phyloP scores from a whole-genome alignment of 2,329 filamentous ascomycete species.

The Penicillium concentricum region DNA sequence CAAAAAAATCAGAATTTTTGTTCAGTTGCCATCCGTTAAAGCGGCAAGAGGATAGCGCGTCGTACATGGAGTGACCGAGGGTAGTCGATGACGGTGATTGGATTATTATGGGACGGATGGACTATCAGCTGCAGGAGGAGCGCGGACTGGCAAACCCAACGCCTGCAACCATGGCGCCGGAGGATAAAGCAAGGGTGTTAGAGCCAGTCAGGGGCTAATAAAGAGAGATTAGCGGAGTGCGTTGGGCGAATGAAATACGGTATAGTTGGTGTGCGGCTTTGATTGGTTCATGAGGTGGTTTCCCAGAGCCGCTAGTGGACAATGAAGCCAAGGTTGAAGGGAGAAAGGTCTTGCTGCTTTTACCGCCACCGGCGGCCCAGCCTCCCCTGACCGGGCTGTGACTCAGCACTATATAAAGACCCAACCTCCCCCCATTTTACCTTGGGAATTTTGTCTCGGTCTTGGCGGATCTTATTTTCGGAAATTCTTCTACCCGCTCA shows the following conservation, averaged over 20 bases:
- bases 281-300: constrained; percentile 6
- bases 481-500: constrained; percentile 33
- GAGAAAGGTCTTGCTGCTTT: constrained; percentile 36
- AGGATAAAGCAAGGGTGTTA: constrained; percentile 29
- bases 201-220: constrained; percentile 16
- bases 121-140: constrained; percentile 31
- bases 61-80: constrained; percentile 29
- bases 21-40: constrained; percentile 36
- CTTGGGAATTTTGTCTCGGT: constrained; percentile 37
- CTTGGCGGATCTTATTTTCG: constrained; percentile 36
- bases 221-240: background rate
- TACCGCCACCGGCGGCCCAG: constrained; percentile 37
- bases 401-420: constrained; percentile 43
- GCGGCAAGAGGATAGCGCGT: constrained; percentile 34
- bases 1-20: constrained; percentile 31
- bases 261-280: background rate
- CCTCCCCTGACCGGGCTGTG: constrained; percentile 38
- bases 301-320: constrained; percentile 25
- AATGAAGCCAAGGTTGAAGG: constrained; percentile 30
- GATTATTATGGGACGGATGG: constrained; percentile 18
- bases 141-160: constrained; percentile 28
- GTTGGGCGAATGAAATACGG: background rate
- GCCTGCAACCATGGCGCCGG: constrained; percentile 29
- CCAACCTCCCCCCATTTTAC: constrained; percentile 36
- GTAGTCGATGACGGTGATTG: constrained; percentile 29